Evolutionary conservation across 306 rosid genomes (phyloP), one percentile per base, ranked within the genome.

Genomic region (Gastrolobium bilobum): DNA sequence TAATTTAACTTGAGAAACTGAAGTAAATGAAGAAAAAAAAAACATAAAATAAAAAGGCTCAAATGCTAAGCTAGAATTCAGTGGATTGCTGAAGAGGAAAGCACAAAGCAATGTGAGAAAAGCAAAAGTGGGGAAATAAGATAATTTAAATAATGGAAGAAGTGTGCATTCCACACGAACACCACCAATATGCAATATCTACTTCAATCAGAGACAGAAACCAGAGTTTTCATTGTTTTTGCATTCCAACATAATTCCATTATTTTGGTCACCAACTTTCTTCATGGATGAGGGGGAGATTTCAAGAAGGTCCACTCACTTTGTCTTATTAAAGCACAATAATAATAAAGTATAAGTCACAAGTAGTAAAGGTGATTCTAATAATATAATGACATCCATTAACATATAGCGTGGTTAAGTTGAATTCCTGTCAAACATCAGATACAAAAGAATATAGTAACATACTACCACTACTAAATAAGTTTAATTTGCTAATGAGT

Each of bases 71-170:
- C 31, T 57, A 75, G 33, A 80, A 82, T 3, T 34, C 7, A 69
- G 77, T 91, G 94, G 96, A 85, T 82, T 86, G 91, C 80, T 89
- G 94, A 86, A 87, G 87, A 88, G 87, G 97, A 93, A 78, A 68
- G 87, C 97, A 92, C 88, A 80, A 29, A 42, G n/a, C 1, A 14
- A 15, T 37, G 52, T 33, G 42, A 66, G 34, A 69, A 59, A 76
- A 77, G 73, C 30, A 73, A 67, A 62, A 84, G 84, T 81, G 87
- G 89, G 34, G 73, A 69, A 48, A 42, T 58, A 7, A 67, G 94
- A 84, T 89, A 73, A 80, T 76, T 52, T 79, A 78, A 80, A 59
- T 86, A 79, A 81, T 83, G 82, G 87, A 48, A 67, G 88, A 93
- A 91, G 94, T 87, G 92, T 90, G 90, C 81, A 84, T 88, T 84